Evolutionary conservation across 345 rosid species (phyloP), one percentile per base, ranked within the genome.

Genomic region (Populus alba): DNA sequence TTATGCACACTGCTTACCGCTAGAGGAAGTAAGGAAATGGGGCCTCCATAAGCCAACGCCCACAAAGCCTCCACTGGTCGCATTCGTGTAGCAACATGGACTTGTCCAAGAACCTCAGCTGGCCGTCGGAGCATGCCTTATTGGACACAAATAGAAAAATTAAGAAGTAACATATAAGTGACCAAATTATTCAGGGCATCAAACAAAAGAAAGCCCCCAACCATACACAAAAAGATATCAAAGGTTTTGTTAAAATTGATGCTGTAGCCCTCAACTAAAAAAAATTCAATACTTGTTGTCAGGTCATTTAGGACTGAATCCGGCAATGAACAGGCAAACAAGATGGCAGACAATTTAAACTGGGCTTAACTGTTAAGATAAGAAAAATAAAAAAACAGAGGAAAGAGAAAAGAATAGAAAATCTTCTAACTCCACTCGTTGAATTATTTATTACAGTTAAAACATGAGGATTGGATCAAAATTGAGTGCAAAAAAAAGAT

Each of bases 21-120:
- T 79, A 97, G 70, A 84, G 99, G 98, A 88, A 96, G 97, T 81
- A 96, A 87, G 76, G 92, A 92, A 92, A 97, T 82, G 80, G 99
- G 98, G 63, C 99, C 99, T 73, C 99, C 99, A 81, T 90, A 87
- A 74, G 97, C 93, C 83, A 94, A 83, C 59, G 99, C 99, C 99
- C 99, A 94, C 75, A 97, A 81, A 75, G 98, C 94, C 83, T 97
- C 97, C 80, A 84, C 91, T 17, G 99, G 90, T 80, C 92, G 88
- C 89, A 88, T 90, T 88, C 98, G 89, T 45, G 87, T 85, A 59
- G 97, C 98, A 78, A 97, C 92, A 89, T 92, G 95, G 55, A 94
- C 97, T 88, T 97, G 99, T 85, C 99, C 99, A 77, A 97, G 98
- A 82, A 97, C 95, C 87, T 97, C 99, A 68, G 94, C 99, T 38